A percentile compares a stretch with the other conserved stretches of the same genome.
phyloP scores from a whole-genome alignment of 441 rosid genomes.

The Erodium moschatum region DNA sequence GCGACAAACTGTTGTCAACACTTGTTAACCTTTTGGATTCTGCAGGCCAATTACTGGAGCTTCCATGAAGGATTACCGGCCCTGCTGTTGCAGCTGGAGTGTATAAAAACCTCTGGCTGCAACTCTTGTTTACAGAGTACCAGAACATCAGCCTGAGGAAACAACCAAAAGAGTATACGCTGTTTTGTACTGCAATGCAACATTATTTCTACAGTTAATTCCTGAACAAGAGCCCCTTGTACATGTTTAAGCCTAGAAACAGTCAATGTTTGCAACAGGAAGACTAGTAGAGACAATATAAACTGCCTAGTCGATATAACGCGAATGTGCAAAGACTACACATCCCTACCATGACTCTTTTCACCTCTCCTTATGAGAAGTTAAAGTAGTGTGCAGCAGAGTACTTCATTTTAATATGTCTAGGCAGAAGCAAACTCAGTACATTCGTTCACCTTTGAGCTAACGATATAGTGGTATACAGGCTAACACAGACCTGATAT shows the following conservation, averaged over 20 bases:
- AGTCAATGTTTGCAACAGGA: background rate
- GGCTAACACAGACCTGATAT: too few relatives aligned
- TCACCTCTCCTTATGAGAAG: slow-evolving; percentile 18
- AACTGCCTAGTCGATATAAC: slow-evolving; percentile 25
- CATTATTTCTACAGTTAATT: too few relatives aligned
- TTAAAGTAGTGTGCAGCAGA: slow-evolving; percentile 36
- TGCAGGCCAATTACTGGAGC: slow-evolving; percentile 57
- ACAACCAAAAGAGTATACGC: slow-evolving; percentile 24
- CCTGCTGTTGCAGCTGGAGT: slow-evolving; percentile 40
- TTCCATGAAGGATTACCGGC: slow-evolving; percentile 58
- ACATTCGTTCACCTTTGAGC: too few relatives aligned
- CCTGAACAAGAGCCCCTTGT: background rate
- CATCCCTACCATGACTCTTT: slow-evolving; percentile 26
- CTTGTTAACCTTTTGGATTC: background rate
- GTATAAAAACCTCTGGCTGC: slow-evolving; percentile 38
- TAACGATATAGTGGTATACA: too few relatives aligned
- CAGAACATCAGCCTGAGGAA: slow-evolving; percentile 18
- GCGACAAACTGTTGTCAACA: too few relatives aligned
- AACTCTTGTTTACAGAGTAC: slow-evolving; percentile 27
- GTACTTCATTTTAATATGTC: too few relatives aligned
- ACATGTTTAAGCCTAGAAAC: slow-evolving; percentile 5
- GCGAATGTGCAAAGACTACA: slow-evolving; percentile 28
- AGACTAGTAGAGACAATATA: slow-evolving; percentile 2
- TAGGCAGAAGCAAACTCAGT: too few relatives aligned
- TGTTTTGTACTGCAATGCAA: too few relatives aligned